Base-by-base conservation (phyloP, 2,329 filamentous ascomycete species). In the Penicillium sp. region DNA sequence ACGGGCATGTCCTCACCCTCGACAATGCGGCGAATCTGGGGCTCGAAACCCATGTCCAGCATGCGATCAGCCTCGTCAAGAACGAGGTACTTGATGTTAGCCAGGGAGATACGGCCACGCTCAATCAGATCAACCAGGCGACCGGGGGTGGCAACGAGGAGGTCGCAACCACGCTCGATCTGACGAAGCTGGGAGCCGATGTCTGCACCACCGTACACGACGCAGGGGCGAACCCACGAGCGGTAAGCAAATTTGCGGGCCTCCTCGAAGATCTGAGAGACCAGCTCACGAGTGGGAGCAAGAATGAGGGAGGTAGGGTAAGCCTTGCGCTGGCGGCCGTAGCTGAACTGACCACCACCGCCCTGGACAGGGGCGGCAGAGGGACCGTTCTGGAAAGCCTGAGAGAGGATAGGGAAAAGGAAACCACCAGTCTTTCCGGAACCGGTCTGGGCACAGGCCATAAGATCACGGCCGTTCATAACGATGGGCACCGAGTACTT, bases 41-140 rank as follows among this genome's bases (percentile, higher is more conserved):
- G 94, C 83, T 99, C 94, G 84, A 99, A 99, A 94, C 94, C 94
- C 94, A 99, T 99, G 85, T 99, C 94, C 84, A 99, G 84, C 94
- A 99, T 99, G 76, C 94, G 94, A 82, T 99, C 94, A 77, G 94
- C 94, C 85, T 99, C 94, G 69, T 99, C 94, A 53, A 99, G 90
- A 69, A 99, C 91, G 61, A 99, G 85, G 76, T 99, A 99, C 83
- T 97, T 97, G 85, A 99, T 99, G 84, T 96, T 97, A 78, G 88
- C 86, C 54, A 99, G 88, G 43, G 94, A 97, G 76, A 99, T 97
- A 73, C 93, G 91, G 72, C 94, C 94, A 83, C 94, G 91, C 84
- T 97, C 94, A 73, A 99, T 95, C 78, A 99, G 83, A 76, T 99
- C 94, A 72, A 97, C 92, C 65, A 99, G 85, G 87, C 94, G 90